These are phyloP conservation scores for Flueggea neowawraea DNA, from an alignment of 441 rosid species.

Conservation along the genomic window DNA sequence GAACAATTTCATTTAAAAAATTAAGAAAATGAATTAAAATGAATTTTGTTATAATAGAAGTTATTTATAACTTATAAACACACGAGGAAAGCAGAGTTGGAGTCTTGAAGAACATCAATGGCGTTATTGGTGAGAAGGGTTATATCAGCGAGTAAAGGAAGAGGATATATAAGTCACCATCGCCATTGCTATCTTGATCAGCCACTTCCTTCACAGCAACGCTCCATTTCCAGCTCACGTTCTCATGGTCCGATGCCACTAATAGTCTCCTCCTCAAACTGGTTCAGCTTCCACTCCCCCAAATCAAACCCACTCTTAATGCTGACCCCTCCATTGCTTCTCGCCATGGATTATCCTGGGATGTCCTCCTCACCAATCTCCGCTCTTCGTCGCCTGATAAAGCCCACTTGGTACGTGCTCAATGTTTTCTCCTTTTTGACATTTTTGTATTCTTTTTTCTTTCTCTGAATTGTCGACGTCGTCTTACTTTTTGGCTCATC, in stretches of 20 bases:
- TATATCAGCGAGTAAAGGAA: background rate
- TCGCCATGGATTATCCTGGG: constrained; percentile 12
- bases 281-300: constrained; percentile 20
- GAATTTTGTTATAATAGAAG: too few species aligned
- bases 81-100: too few species aligned
- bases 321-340: constrained; percentile 9
- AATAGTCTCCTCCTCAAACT: constrained; percentile 12
- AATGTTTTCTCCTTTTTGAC: background rate
- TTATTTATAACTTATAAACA: too few species aligned
- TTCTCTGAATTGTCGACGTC: background rate
- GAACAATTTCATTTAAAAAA: too few species aligned
- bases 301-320: constrained; percentile 26
- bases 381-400: constrained; percentile 27
- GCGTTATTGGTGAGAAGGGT: too few species aligned
- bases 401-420: constrained; percentile 23
- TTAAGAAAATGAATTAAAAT: too few species aligned
- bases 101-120: too few species aligned
- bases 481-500: too few species aligned
- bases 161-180: background rate
- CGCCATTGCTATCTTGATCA: too few species aligned
- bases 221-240: constrained; percentile 6
- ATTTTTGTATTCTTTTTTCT: too few species aligned
- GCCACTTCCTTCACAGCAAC: background rate
- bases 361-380: constrained; percentile 22
- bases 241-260: constrained; percentile 7